Evolutionary conservation across 768 basidiomycete species (phyloP).

Genomic region (Gelatoporia subvermispora): DNA sequence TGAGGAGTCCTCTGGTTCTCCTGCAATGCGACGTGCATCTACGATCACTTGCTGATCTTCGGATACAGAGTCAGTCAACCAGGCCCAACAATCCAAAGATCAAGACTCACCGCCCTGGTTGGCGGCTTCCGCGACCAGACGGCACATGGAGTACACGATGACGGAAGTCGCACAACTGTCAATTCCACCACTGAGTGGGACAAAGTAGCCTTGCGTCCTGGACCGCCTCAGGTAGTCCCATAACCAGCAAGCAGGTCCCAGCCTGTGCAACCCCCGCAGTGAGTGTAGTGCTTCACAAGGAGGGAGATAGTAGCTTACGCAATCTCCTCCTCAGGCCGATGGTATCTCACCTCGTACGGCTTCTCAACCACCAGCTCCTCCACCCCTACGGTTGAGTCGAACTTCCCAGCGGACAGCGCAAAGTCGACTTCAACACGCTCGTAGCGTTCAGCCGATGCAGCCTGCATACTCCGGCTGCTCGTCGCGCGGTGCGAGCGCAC

Average conservation of each 20-base stretch:
- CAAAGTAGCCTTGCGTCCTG: conserved; percentile 88
- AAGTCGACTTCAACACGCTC: conserved; percentile 80
- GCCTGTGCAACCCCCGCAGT: conserved; percentile 36
- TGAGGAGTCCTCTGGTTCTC: conserved; percentile 73
- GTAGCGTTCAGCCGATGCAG: conserved; percentile 69
- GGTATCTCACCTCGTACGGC: conserved; percentile 58
- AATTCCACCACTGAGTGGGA: conserved; percentile 93
- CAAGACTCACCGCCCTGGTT: conserved; percentile 55
- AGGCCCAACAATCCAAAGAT: neutral
- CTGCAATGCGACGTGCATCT: conserved; percentile 86
- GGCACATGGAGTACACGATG: conserved; percentile 96
- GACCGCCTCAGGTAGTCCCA: conserved; percentile 98
- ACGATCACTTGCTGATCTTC: conserved; percentile 80
- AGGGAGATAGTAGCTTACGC: conserved; percentile 58
- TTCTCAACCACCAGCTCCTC: conserved; percentile 18
- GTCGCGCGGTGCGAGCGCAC: conserved; percentile 84
- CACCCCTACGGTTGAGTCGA: conserved; percentile 39
- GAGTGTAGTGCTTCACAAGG: neutral
- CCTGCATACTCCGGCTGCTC: conserved; percentile 88
- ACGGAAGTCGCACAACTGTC: conserved; percentile 96
- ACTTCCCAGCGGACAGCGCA: conserved; percentile 71
- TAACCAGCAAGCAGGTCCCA: conserved; percentile 99
- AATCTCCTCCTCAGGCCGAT: conserved; percentile 92
- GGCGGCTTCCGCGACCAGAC: conserved; percentile 80
- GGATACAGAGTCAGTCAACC: conserved; percentile 2